Evolutionary conservation across 495 filamentous ascomycete species (phyloP), one percentile per base, ranked within the genome.

Genomic region (Rhizodiscina lignyota): DNA sequence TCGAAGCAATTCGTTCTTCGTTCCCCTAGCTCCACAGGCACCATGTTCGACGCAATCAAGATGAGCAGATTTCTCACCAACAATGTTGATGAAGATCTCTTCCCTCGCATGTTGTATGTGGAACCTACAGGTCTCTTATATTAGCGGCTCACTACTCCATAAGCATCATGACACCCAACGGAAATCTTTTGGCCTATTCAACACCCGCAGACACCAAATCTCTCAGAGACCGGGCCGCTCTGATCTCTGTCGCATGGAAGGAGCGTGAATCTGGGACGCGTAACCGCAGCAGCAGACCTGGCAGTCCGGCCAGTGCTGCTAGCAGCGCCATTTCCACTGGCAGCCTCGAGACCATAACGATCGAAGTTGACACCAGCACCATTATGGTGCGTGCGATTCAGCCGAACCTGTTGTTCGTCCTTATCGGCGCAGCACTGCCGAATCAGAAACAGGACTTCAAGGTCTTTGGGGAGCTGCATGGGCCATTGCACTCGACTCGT

Each of bases 151-250:
- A 37, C 33, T 34, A 10, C 32, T 5, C 35, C 5, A 10, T 23
- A 11, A 54, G 51, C 37, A 21, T 57, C 11, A 60, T 60, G 49
- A 55, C 57, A 16, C 57, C 53, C 29, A 60, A 56, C 32, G 57
- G 51, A 20, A 59, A 49, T 11, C 47, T 60, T 6, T 36, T 60
- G 17, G 51, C 57, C 2, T 54, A 59, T 40, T 57, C 48, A 2
- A 56, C 51, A 20, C 53, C 55, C 4, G 42, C 45, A 4, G 42
- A 59, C 35, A 50, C 52, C 30, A 43, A 47, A 34, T 51, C 55
- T 17, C 42, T 59, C 4, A 48, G 55, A 5, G 53, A 55, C 32
- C 51, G 56, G 32, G 54, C 57, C 3, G 48, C 57, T 4, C 32
- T 55, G 15, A 48, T 55, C 10, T 48, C 53, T 11, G 43, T 60